These are phyloP conservation scores for Lyophyllum atratum DNA, from an alignment of 768 basidiomycete genomes.

Conservation along the genomic window DNA sequence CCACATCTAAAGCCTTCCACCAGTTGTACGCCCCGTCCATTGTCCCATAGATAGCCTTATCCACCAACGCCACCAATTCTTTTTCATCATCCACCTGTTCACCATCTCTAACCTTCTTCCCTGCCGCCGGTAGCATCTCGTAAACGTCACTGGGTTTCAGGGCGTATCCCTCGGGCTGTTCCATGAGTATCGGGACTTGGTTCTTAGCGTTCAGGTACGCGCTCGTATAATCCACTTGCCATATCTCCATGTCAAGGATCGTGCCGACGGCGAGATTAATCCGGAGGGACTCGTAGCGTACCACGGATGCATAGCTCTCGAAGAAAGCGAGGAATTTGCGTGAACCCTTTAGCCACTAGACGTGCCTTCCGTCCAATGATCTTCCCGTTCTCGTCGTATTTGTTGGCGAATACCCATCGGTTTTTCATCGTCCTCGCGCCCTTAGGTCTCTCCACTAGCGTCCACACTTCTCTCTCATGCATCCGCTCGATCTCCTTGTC, in stretches of 20 bases:
- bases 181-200: background rate
- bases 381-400: slow-evolving; percentile 28
- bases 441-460: slow-evolving; percentile 18
- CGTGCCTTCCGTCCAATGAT: slow-evolving; percentile 28
- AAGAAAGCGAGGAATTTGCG: slow-evolving; percentile 32
- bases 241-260: slow-evolving; percentile 22
- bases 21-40: background rate
- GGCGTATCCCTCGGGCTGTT: background rate
- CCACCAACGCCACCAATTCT: background rate
- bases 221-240: slow-evolving; percentile 31
- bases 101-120: background rate
- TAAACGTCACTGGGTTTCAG: background rate
- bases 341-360: slow-evolving; percentile 25
- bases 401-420: slow-evolving; percentile 27
- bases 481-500: slow-evolving; percentile 16
- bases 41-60: background rate
- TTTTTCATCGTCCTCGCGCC: slow-evolving; percentile 15
- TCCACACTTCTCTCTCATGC: slow-evolving; percentile 21
- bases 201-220: slow-evolving; percentile 29
- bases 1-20: background rate
- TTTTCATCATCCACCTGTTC: background rate
- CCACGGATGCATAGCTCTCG: slow-evolving; percentile 19
- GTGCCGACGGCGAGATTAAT: slow-evolving; percentile 30
- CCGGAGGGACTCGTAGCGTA: slow-evolving; percentile 7
- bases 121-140: background rate